Evolutionary conservation across 73 alveolate species (phyloP).

Genomic region (Paramecium tetraurelia): DNA sequence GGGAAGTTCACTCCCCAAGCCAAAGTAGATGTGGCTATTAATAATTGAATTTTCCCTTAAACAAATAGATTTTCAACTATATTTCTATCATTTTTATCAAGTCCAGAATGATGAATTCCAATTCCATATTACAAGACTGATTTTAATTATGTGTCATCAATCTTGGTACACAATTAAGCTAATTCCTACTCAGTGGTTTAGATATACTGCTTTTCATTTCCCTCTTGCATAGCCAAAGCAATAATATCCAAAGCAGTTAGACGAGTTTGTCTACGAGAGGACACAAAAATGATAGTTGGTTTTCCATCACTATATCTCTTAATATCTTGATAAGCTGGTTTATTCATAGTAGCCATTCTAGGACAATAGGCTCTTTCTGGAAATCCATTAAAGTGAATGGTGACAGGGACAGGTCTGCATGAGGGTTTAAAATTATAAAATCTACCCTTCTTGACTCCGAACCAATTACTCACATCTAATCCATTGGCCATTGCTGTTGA

Average conservation of each 20-base stretch:
- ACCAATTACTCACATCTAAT: constrained; percentile 99
- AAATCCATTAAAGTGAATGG: constrained; percentile 98
- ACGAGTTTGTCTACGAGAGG: constrained; percentile 98
- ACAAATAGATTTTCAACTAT: constrained; percentile 97
- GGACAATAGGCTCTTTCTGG: constrained; percentile 97
- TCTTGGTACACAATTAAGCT: constrained; percentile 61
- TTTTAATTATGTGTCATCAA: constrained; percentile 86
- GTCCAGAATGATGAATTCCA: constrained; percentile 99
- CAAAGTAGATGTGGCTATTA: constrained; percentile 98
- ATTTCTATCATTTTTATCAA: constrained; percentile 95
- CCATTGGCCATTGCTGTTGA: constrained; percentile 99
- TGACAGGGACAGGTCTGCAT: constrained; percentile 99
- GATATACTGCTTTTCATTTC: constrained; percentile 67
- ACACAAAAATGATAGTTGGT: constrained; percentile 93
- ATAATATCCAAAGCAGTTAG: constrained; percentile 97
- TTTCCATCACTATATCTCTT: constrained; percentile 89
- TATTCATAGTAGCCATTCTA: constrained; percentile 99
- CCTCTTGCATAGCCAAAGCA: constrained; percentile 75
- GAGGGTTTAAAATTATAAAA: constrained; percentile 99
- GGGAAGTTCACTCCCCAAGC: constrained; percentile 99
- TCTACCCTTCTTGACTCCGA: constrained; percentile 95
- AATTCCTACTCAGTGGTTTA: constrained; percentile 72
- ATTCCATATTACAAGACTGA: constrained; percentile 90
- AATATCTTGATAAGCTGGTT: constrained; percentile 98
- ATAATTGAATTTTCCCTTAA: constrained; percentile 88